Evolutionary conservation across 345 rosid genomes (phyloP).

Genomic region (Limnanthes douglasii): DNA sequence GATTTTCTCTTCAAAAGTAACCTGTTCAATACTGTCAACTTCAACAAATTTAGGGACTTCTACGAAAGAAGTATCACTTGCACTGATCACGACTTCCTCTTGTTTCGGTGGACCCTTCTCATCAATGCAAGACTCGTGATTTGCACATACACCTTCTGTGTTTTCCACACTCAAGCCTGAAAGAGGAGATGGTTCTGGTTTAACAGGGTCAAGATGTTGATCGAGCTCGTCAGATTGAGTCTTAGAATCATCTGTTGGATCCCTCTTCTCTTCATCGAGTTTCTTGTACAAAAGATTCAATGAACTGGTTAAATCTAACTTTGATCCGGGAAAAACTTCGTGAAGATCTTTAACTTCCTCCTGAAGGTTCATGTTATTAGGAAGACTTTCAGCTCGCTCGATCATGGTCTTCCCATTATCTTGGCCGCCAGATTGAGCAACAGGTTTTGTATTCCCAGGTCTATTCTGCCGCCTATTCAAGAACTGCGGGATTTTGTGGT

Average conservation of each 20-base stretch:
- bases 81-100: too few species aligned
- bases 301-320: constrained; percentile 26
- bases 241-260: constrained; percentile 20
- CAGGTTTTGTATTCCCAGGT: constrained; percentile 17
- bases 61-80: too few species aligned
- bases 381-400: constrained; percentile 32
- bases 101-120: too few species aligned
- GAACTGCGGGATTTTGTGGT: constrained; percentile 22
- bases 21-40: constrained; percentile 9
- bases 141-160: constrained; percentile 23
- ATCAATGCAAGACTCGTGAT: constrained; percentile 22
- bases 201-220: constrained; percentile 20
- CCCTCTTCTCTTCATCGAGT: constrained; percentile 36
- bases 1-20: constrained; percentile 19
- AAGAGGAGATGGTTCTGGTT: constrained; percentile 8
- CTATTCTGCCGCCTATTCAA: constrained; percentile 25
- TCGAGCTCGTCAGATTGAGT: constrained; percentile 19
- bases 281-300: constrained; percentile 24
- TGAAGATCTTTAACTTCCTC: constrained; percentile 72
- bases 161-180: constrained; percentile 15
- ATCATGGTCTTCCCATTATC: constrained; percentile 21
- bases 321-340: constrained; percentile 43
- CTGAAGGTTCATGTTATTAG: constrained; percentile 16
- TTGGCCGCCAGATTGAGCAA: constrained; percentile 14
- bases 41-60: constrained; percentile 20